These are phyloP conservation scores for Sporothrix luriei DNA, from an alignment of 2,329 filamentous ascomycete species.

Conservation along the genomic window DNA sequence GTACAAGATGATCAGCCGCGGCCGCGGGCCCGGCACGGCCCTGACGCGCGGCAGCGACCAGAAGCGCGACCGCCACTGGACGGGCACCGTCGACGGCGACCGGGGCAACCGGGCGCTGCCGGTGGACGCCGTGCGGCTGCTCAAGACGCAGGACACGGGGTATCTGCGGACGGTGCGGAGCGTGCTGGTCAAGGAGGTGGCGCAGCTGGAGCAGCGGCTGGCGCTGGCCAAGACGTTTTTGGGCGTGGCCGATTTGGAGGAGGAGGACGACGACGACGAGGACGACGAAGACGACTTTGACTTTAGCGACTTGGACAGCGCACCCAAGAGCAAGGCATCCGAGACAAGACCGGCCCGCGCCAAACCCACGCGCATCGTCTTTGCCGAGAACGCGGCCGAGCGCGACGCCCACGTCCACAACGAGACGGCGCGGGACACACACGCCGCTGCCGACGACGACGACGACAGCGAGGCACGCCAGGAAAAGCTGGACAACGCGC, in stretches of 20 bases:
- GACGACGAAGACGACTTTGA: conserved; percentile 40
- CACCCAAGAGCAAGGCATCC: conserved; percentile 29
- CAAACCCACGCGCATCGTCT: conserved; percentile 55
- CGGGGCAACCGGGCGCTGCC: conserved; percentile 60
- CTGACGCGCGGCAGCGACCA: conserved; percentile 44
- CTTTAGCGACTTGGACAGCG: conserved; percentile 20
- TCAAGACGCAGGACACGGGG: conserved; percentile 70
- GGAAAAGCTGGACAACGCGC: conserved; percentile 47
- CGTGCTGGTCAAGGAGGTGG: conserved; percentile 60
- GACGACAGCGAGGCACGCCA: conserved; percentile 40
- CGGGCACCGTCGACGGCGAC: conserved; percentile 60
- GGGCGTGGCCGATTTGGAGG: conserved; percentile 41
- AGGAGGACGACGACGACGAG: conserved; percentile 39
- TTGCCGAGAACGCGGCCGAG: conserved; percentile 49
- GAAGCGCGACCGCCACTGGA: conserved; percentile 52
- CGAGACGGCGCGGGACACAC: conserved; percentile 38
- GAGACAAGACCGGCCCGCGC: conserved; percentile 28
- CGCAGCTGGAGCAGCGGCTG: conserved; percentile 56
- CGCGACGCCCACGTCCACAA: conserved; percentile 44
- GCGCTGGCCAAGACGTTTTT: conserved; percentile 49
- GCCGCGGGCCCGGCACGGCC: conserved; percentile 54
- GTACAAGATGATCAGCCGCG: conserved; percentile 67
- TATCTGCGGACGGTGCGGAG: conserved; percentile 66
- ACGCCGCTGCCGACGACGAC: conserved; percentile 41
- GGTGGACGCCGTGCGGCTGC: conserved; percentile 60